A percentile compares a stretch with the other conserved stretches of the same genome.
phyloP scores from a whole-genome alignment of 1,139 yeast genomes.

The Candida smagusa region DNA sequence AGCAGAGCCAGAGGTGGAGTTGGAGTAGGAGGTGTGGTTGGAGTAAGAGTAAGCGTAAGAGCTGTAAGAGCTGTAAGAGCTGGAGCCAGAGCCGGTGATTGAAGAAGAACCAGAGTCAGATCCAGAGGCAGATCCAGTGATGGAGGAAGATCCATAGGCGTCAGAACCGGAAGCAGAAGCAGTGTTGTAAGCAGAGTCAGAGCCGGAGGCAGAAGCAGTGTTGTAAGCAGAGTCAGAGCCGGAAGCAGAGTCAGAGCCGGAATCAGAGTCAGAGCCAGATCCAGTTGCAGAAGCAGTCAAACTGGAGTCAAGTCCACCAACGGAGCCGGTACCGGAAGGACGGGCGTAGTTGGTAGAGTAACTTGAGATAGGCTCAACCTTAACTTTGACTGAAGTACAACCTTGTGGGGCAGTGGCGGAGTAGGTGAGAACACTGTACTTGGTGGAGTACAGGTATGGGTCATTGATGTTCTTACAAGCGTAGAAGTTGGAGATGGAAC shows the following conservation, averaged over 20 bases:
- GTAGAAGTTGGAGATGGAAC: conserved; percentile 29
- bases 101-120: too few relatives aligned
- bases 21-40: not conserved
- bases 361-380: not conserved
- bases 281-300: too few relatives aligned
- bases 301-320: not conserved
- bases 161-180: not conserved
- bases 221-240: not conserved
- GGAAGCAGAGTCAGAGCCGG: not conserved
- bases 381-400: not conserved
- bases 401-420: conserved; percentile 2
- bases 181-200: not conserved
- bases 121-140: not conserved
- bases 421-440: conserved; percentile 21
- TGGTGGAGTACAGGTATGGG: conserved; percentile 38
- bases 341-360: not conserved
- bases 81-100: not conserved
- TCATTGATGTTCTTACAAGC: conserved; percentile 42
- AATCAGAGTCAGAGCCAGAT: not conserved
- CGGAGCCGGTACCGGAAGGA: not conserved
- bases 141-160: too few relatives aligned
- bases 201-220: not conserved
- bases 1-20: not conserved
- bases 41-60: not conserved
- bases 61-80: not conserved